Base-by-base conservation (phyloP, 2,329 filamentous ascomycete genomes). In the Pestalotiopsis sp. region DNA sequence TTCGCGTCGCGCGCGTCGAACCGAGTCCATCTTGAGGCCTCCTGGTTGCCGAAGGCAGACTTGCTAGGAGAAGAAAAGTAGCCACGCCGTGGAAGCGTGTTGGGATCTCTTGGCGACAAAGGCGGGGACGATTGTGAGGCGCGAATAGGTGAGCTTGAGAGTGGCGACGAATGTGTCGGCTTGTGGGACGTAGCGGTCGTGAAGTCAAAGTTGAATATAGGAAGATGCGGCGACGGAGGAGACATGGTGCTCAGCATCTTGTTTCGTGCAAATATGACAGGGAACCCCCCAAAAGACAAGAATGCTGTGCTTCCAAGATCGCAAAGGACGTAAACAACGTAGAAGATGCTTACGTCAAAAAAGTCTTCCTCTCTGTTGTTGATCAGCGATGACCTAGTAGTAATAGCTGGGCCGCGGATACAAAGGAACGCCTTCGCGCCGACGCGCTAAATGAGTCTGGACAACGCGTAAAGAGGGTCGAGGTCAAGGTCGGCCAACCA, bases 141-240 rank as follows among this genome's bases (percentile, higher is more conserved):
- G 72, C 87, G 86, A 65, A 88, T 77, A 13, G 88, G 87, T 2
- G 87, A 89, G 2, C 88, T 90, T 2, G 88, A 88, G 3, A 89
- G 85, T 5, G 87, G 88, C 62, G 88, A 90, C 1, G 88, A 79
- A 38, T 84, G 79, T 45, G 78, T 70, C 2, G 88, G 87, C 17
- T 82, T 82, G 76, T 84, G 76, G 55, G 74, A 74, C 77, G 83
- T 84, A 31, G 76, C 75, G 69, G 83, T 84, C 39, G 76, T 75
- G 70, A 79, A 75, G 67, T 79, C 77, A 64, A 79, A 72, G 71
- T 81, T 79, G 74, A 85, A 83, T 63, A 82, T 79, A 20, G 84
- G 81, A n/a, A 55, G 52, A 20, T 38, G 45, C n/a, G 64, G 27
- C 14, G 64, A 66, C 12, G 63, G 14, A n/a, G 81, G 74, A 52